Percentiles rank a stretch among this genome's conserved stretches.
Evolutionary conservation across 306 rosid species (phyloP).

Genomic region (Trifolium repens): DNA sequence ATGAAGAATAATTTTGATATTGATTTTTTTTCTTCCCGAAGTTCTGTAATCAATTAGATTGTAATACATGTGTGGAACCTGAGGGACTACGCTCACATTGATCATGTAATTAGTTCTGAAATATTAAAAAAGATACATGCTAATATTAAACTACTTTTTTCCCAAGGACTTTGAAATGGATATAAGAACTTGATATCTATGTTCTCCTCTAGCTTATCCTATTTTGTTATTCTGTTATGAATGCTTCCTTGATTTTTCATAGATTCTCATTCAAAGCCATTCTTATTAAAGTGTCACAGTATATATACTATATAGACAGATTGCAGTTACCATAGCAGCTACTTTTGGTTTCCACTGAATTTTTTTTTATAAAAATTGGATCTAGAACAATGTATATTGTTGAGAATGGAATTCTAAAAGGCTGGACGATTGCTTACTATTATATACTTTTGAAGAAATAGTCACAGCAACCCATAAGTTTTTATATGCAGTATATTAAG

Average conservation of each 20-base stretch:
- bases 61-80: constrained; percentile 17
- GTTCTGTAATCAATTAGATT: constrained; percentile 22
- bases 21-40: not conserved
- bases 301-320: not conserved
- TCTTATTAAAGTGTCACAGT: not conserved
- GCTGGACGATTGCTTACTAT: not conserved
- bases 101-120: constrained; percentile 27
- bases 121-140: constrained; percentile 23
- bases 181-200: constrained; percentile 14
- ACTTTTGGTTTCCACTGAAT: constrained; percentile 22
- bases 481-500: constrained; percentile 38
- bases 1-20: constrained; percentile 19
- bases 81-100: constrained; percentile 18
- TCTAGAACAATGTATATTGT: constrained; percentile 31
- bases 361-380: constrained; percentile 4
- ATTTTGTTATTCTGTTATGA: constrained; percentile 16
- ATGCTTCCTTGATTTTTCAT: constrained; percentile 28
- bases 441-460: constrained; percentile 48
- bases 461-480: constrained; percentile 54
- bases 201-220: constrained; percentile 28
- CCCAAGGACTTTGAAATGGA: constrained; percentile 22
- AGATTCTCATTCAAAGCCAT: constrained; percentile 27
- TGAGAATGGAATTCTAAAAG: constrained; percentile 14
- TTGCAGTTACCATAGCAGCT: constrained; percentile 9
- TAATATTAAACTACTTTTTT: constrained; percentile 25